Conservation (phyloP, 352 stramenopile species). For the Sclerospora graminicola region DNA sequence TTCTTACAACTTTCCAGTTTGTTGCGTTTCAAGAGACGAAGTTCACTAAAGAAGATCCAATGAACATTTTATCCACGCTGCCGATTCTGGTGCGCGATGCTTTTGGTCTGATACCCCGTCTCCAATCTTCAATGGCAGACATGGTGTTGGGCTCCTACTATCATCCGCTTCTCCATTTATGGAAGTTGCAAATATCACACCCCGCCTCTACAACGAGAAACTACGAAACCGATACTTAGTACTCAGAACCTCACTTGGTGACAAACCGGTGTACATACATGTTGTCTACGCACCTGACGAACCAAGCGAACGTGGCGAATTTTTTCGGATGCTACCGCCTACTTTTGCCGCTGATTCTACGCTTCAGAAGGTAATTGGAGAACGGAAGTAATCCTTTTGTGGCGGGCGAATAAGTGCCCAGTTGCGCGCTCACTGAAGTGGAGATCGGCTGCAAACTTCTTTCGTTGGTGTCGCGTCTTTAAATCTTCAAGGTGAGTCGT, state of each 20-base stretch:
- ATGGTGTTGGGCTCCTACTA: conserved; percentile 4
- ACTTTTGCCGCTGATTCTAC: too few relatives aligned
- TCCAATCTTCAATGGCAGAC: conserved; percentile 2
- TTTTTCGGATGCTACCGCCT: conserved; percentile 1
- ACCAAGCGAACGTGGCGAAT: too few relatives aligned
- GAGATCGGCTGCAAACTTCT: conserved; percentile 10
- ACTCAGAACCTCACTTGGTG: conserved; percentile 1
- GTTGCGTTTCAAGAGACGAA: too few relatives aligned
- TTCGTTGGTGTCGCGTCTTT: conserved; percentile 2
- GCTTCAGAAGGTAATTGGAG: too few relatives aligned
- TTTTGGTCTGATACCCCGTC: conserved; percentile 12
- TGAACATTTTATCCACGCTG: conserved; percentile 1
- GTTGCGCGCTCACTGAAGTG: conserved; percentile 5
- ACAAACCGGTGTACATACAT: background rate
- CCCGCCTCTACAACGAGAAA: background rate
- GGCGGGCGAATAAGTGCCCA: conserved; percentile 5
- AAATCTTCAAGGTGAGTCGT: background rate
- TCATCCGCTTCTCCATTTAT: too few relatives aligned
- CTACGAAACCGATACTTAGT: conserved; percentile 10
- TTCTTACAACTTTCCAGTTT: conserved; percentile 7
- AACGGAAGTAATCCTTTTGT: conserved; percentile 7
- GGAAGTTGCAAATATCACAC: conserved; percentile 5
- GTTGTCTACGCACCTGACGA: conserved; percentile 12
- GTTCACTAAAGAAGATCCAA: conserved; percentile 10
- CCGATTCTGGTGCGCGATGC: too few relatives aligned